Base-by-base conservation (phyloP, 1,284 basidiomycete species). In the Rugosomyces carneus region DNA sequence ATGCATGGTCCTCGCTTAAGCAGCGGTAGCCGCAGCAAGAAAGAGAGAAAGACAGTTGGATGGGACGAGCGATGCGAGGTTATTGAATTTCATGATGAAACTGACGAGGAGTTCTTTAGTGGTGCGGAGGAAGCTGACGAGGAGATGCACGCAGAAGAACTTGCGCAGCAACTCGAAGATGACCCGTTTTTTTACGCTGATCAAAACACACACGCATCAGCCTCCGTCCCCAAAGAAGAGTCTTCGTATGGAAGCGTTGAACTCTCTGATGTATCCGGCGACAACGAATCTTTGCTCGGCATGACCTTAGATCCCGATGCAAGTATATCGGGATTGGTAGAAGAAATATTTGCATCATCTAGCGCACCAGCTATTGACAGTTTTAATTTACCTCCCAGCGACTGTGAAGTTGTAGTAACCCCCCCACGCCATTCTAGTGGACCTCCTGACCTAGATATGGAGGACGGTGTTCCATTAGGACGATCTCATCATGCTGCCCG, bases 51-150 rank as follows among this genome's bases (percentile, higher is more conserved):
- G 65, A 93, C 84, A 0, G 93, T 96, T 39, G 91, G 84, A 0
- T 96, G 92, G 55, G 79, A 90, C 62, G 81, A 88, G 54, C 75
- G 81, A 6, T 90, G 89, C 53, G 90, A 95, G 54, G 90, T 96
- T 20, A 71, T 94, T 48, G 92, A 95, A 62, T 92, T 90, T 60
- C 84, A 89, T 48, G 71, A 79, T 35, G 73, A 58, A 31, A 42
- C 73, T 7, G 75, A 79, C 15, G 69, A 74, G 23, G 73, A 76
- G 2, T 66, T 63, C 9, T 61, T 67, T 23, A 66, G 67, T 32
- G 50, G 59, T 15, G 61, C 57, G 7, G 51, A 57, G 35, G 55
- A 53, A 19, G 53, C 56, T 32, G 56, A 55, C 18, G 31, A 57
- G 9, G 65, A 61, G 8, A 58, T 56, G 11, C 58, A 63, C 48